Percentiles rank a stretch among this genome's conserved stretches.
phyloP scores from a whole-genome alignment of 805 yeast species.

The Candida ulmi region DNA sequence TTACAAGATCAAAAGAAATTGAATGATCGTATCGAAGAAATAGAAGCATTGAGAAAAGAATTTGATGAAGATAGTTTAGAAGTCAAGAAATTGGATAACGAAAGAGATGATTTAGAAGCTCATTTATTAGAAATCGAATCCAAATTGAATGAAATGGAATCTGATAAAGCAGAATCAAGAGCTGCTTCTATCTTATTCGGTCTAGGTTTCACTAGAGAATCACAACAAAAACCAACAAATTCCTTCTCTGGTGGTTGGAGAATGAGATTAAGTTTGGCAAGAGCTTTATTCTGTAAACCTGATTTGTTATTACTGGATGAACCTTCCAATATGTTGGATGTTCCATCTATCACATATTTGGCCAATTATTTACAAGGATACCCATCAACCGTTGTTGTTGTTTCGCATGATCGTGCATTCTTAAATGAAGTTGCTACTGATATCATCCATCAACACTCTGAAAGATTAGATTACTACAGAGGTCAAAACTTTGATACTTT shows the following conservation, averaged over 20 bases:
- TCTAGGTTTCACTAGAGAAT: constrained; percentile 84
- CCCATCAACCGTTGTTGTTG: constrained; percentile 89
- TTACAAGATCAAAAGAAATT: constrained; percentile 70
- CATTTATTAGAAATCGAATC: constrained; percentile 76
- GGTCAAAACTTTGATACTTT: constrained; percentile 92
- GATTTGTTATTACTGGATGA: constrained; percentile 91
- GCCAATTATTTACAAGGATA: constrained; percentile 87
- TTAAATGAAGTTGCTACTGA: constrained; percentile 98
- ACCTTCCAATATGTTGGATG: constrained; percentile 99
- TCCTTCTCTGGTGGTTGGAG: constrained; percentile 99
- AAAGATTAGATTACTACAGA: constrained; percentile 90
- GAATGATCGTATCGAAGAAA: constrained; percentile 67
- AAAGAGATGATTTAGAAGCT: constrained; percentile 77
- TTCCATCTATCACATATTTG: constrained; percentile 92
- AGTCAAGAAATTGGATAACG: constrained; percentile 77
- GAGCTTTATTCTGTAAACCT: constrained; percentile 96
- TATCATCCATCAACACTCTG: constrained; percentile 96
- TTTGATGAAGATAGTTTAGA: constrained; percentile 75
- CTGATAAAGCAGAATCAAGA: constrained; percentile 95
- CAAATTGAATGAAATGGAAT: constrained; percentile 87
- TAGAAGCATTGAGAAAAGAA: constrained; percentile 61
- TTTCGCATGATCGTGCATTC: constrained; percentile 96
- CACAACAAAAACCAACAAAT: constrained; percentile 80
- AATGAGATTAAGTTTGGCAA: constrained; percentile 96
- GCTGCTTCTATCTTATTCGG: constrained; percentile 94